Conservation (phyloP, 352 stramenopile genomes). For the Pythium brassicae region DNA sequence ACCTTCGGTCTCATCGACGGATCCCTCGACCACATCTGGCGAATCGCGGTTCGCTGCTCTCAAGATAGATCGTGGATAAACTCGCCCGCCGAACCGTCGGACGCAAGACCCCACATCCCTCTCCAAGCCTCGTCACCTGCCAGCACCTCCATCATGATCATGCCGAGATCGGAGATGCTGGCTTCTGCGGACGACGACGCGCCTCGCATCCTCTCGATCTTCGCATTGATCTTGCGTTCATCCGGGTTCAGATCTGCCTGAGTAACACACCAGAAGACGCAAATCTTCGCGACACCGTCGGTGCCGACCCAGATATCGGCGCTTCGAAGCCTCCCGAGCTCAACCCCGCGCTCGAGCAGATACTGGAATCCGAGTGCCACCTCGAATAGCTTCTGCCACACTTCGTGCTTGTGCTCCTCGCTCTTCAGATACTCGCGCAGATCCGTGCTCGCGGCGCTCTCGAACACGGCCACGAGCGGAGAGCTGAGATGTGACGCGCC, state of each 20-base stretch:
- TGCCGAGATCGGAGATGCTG: neutral
- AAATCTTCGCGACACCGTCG: conserved; percentile 2
- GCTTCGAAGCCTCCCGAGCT: neutral
- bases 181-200: neutral
- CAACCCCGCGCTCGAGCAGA: conserved; percentile 1
- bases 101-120: neutral
- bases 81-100: neutral
- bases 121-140: neutral
- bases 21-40: neutral
- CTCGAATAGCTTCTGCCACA: conserved; percentile 7
- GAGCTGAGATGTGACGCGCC: neutral
- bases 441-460: neutral
- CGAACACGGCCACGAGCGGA: neutral
- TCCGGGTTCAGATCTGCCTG: neutral
- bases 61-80: neutral
- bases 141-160: conserved; percentile 2
- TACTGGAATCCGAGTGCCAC: conserved; percentile 27
- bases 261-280: neutral
- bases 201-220: too few species aligned
- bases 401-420: neutral
- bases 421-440: neutral
- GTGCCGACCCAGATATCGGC: neutral
- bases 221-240: neutral
- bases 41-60: neutral
- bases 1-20: neutral